Conservation (phyloP, 2,329 filamentous ascomycete genomes). For the Neofusicoccum sp. region DNA sequence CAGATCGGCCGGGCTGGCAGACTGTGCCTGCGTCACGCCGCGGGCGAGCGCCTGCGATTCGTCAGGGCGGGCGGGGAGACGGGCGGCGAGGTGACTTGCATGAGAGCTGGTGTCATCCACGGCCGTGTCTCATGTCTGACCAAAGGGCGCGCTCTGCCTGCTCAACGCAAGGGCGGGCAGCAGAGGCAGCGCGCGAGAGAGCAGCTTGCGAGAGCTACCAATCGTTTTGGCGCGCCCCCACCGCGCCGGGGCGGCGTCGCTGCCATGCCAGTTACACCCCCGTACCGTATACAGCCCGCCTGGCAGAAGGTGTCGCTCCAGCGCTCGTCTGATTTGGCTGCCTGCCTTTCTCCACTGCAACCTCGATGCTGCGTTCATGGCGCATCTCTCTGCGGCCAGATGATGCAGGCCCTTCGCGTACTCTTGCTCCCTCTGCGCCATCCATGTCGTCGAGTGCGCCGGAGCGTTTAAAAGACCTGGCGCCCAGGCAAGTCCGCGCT, state of each 20-base stretch:
- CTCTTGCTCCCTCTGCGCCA: conserved; percentile 4
- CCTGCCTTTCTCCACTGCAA: conserved; percentile 21
- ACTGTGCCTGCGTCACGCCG: conserved; percentile 13
- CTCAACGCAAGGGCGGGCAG: conserved; percentile 16
- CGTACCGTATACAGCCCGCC: conserved; percentile 21
- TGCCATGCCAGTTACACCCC: conserved; percentile 18
- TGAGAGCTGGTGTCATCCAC: conserved; percentile 20
- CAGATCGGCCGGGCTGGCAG: background rate
- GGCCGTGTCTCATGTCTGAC: conserved; percentile 22
- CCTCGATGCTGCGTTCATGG: conserved; percentile 20
- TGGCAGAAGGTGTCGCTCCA: conserved; percentile 18
- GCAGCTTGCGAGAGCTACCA: conserved; percentile 19
- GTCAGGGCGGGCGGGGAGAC: conserved; percentile 20
- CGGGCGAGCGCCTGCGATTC: conserved; percentile 15
- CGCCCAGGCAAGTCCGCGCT: conserved; percentile 1
- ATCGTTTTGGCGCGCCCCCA: conserved; percentile 21
- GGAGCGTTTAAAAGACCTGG: conserved; percentile 12
- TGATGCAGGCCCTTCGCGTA: conserved; percentile 20
- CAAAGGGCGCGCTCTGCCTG: conserved; percentile 14
- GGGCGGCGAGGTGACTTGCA: conserved; percentile 18
- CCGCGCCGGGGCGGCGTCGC: conserved; percentile 7
- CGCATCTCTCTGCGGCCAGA: conserved; percentile 18
- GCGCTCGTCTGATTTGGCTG: conserved; percentile 19
- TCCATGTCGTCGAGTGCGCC: conserved; percentile 11
- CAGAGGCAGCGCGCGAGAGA: background rate